phyloP scores from a whole-genome alignment of 2,329 filamentous ascomycete genomes.

The Pseudogymnoascus sp. region DNA sequence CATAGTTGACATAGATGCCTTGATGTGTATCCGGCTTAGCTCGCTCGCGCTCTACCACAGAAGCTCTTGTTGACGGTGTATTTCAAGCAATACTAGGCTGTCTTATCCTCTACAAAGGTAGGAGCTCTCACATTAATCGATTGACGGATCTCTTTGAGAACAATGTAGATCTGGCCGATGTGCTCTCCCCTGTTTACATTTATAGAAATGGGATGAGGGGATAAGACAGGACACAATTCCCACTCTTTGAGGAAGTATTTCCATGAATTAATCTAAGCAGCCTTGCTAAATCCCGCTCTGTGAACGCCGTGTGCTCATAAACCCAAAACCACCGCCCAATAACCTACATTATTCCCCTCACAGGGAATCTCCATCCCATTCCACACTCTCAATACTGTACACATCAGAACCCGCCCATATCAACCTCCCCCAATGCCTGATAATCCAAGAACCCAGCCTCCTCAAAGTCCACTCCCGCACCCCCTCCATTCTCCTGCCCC shows the following conservation, averaged over 20 bases:
- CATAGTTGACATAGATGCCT: no score
- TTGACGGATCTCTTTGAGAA: no score
- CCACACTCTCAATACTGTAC: neutral
- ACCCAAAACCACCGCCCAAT: neutral
- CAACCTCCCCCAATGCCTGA: slow-evolving; percentile 20
- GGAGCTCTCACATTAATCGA: no score
- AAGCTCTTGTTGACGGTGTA: no score
- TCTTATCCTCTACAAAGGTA: no score
- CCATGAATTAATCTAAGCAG: neutral
- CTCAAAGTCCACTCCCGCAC: slow-evolving; percentile 45
- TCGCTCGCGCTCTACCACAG: no score
- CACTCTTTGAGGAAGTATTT: neutral
- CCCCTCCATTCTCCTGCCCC: slow-evolving; percentile 41
- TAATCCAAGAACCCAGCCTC: slow-evolving; percentile 59
- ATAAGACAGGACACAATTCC: neutral
- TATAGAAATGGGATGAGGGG: neutral
- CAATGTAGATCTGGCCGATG: no score
- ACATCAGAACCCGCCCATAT: slow-evolving; percentile 22
- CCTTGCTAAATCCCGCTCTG: neutral
- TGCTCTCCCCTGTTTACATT: neutral
- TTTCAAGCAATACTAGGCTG: no score
- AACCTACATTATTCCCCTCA: neutral
- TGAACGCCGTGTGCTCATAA: neutral
- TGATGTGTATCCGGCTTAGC: no score
- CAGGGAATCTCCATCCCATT: neutral